These are phyloP conservation scores for Talaromyces funiculosus DNA, from an alignment of 2,329 filamentous ascomycete species.

Conservation along the genomic window DNA sequence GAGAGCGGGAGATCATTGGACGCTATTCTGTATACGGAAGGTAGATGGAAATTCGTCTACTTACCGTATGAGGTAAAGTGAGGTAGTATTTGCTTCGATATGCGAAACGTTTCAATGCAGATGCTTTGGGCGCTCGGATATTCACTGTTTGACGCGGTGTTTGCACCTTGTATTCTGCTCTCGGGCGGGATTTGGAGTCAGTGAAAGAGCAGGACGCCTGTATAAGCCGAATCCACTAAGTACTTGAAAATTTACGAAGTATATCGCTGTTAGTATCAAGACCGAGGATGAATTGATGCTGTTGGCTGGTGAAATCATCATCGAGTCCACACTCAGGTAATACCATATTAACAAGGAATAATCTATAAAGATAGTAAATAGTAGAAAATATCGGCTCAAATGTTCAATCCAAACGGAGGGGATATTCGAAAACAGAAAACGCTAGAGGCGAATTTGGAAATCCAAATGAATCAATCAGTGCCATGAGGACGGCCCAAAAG, in stretches of 20 bases:
- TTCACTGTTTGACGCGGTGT: not conserved
- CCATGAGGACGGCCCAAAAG: slow-evolving; percentile 13
- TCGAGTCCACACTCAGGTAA: not conserved
- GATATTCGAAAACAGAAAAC: not conserved
- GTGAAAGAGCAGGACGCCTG: no score
- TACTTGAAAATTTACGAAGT: no score
- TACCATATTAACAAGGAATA: not conserved
- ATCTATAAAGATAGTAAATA: not conserved
- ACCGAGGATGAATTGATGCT: not conserved
- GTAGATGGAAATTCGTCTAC: not conserved
- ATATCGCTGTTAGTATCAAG: no score
- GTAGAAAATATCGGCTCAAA: not conserved
- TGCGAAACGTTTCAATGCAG: not conserved
- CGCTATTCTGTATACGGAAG: not conserved
- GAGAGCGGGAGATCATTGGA: not conserved
- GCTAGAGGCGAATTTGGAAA: not conserved
- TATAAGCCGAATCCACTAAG: no score
- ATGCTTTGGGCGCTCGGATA: not conserved
- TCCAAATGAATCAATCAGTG: not conserved
- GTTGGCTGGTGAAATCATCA: not conserved
- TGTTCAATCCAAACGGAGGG: not conserved
- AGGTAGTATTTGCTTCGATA: not conserved
- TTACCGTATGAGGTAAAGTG: not conserved
- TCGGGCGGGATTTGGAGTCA: not conserved
- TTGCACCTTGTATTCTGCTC: not conserved